phyloP scores from a whole-genome alignment of 2,329 filamentous ascomycete genomes.

The Beauveria varroae region DNA sequence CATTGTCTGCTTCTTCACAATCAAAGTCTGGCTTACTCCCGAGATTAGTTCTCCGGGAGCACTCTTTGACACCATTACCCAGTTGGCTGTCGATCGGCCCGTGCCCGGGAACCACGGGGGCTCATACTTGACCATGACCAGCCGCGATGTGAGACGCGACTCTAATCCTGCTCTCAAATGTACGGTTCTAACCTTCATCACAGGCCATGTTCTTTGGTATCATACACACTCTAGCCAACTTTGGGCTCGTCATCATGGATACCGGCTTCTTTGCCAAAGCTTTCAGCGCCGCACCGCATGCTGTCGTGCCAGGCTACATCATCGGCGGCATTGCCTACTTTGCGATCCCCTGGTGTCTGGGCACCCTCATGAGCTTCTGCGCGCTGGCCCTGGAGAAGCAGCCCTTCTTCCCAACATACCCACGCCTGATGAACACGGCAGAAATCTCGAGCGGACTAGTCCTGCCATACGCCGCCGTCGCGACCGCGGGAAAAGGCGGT shows the following conservation, averaged over 20 bases:
- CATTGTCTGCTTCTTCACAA: constrained; percentile 40
- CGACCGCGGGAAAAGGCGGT: constrained; percentile 62
- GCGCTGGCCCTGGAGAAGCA: constrained; percentile 40
- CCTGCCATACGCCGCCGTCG: constrained; percentile 61
- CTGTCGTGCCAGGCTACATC: constrained; percentile 45
- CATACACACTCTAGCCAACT: constrained; percentile 40
- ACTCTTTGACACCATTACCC: constrained; percentile 42
- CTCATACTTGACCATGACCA: constrained; percentile 49
- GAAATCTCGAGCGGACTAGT: constrained; percentile 64
- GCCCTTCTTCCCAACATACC: constrained; percentile 46
- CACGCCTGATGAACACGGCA: constrained; percentile 44
- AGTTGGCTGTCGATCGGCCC: constrained; percentile 35
- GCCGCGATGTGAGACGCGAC: constrained; percentile 30
- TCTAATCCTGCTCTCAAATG: not conserved
- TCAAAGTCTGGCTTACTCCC: constrained; percentile 36
- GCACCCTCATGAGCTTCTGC: constrained; percentile 41
- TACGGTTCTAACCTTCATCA: not conserved
- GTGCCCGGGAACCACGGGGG: constrained; percentile 45
- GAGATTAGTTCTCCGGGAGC: constrained; percentile 40
- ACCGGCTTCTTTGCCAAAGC: constrained; percentile 47
- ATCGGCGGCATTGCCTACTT: constrained; percentile 47
- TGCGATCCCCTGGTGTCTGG: constrained; percentile 45
- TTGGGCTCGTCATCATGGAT: constrained; percentile 47
- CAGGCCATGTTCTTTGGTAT: constrained; percentile 43
- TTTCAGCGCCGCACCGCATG: constrained; percentile 37